Conservation (phyloP, 2,329 filamentous ascomycete species). For the Apiospora arundinis region DNA sequence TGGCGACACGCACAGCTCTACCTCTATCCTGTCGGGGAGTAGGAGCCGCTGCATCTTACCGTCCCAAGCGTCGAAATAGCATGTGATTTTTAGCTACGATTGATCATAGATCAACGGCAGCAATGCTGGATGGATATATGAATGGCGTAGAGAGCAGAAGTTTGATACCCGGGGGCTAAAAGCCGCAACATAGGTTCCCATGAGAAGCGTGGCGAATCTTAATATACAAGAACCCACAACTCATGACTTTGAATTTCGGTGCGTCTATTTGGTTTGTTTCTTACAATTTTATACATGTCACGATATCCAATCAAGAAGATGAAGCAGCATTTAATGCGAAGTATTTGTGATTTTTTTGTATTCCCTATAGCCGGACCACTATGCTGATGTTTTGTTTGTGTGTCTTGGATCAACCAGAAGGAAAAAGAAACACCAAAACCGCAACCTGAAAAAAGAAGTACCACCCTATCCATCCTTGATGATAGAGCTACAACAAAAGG, state of each 20-base stretch:
- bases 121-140: not conserved
- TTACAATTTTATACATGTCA: not conserved
- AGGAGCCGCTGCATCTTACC: too few species aligned
- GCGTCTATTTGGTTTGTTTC: not conserved
- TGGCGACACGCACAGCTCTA: too few species aligned
- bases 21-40: too few species aligned
- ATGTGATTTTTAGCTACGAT: not conserved
- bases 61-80: too few species aligned
- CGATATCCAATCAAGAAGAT: not conserved
- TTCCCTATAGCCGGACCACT: conserved; percentile 17
- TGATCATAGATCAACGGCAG: not conserved
- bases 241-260: too few species aligned
- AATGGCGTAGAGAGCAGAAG: not conserved
- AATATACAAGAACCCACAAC: not conserved
- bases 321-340: not conserved
- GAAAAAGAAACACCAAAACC: conserved; percentile 8
- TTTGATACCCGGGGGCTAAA: not conserved
- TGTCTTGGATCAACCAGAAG: conserved; percentile 14
- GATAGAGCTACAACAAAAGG: conserved; percentile 20
- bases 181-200: not conserved
- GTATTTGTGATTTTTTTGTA: conserved; percentile 5
- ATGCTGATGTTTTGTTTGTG: conserved; percentile 16
- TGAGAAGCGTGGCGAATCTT: not conserved
- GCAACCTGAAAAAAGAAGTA: not conserved
- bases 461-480: conserved; percentile 16